A percentile compares a stretch with the other conserved stretches of the same genome.
phyloP scores from a whole-genome alignment of 495 filamentous ascomycete species.

The Viridothelium virens region DNA sequence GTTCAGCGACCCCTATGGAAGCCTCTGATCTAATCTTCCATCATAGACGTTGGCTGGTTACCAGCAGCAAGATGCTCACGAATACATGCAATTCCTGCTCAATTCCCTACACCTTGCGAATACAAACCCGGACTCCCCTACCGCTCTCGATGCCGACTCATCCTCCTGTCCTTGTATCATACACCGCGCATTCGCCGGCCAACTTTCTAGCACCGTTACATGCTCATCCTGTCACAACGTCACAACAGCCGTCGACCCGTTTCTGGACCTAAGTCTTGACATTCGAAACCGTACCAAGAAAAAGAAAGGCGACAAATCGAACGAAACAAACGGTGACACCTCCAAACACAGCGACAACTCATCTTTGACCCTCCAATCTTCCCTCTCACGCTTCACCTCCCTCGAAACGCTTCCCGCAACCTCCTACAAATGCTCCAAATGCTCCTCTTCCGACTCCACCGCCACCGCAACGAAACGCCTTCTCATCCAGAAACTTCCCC shows the following conservation, averaged over 20 bases:
- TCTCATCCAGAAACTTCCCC: conserved; percentile 68
- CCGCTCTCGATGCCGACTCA: conserved; percentile 42
- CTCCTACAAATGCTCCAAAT: conserved; percentile 73
- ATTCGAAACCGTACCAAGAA: conserved; percentile 55
- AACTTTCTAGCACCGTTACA: conserved; percentile 76
- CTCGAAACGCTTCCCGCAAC: conserved; percentile 58
- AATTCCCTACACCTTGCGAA: conserved; percentile 73
- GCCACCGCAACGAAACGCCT: conserved; percentile 74
- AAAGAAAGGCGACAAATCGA: conserved; percentile 40
- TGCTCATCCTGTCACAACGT: conserved; percentile 73
- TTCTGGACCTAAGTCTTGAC: conserved; percentile 78
- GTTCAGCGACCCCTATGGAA: neutral
- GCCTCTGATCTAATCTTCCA: conserved; percentile 11
- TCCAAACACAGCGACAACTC: conserved; percentile 20
- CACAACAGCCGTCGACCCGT: conserved; percentile 71
- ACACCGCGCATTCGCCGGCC: conserved; percentile 81
- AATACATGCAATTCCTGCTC: conserved; percentile 87
- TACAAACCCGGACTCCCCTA: conserved; percentile 29
- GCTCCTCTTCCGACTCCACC: conserved; percentile 56
- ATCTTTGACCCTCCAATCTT: conserved; percentile 50
- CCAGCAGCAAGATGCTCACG: conserved; percentile 88
- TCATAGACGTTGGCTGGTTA: conserved; percentile 76
- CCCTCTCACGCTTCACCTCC: conserved; percentile 71
- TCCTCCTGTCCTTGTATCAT: conserved; percentile 75
- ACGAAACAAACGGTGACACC: conserved; percentile 22